Base-by-base conservation (phyloP, 1,139 yeast species). In the Hemisphaericaspora lyxosophila region DNA sequence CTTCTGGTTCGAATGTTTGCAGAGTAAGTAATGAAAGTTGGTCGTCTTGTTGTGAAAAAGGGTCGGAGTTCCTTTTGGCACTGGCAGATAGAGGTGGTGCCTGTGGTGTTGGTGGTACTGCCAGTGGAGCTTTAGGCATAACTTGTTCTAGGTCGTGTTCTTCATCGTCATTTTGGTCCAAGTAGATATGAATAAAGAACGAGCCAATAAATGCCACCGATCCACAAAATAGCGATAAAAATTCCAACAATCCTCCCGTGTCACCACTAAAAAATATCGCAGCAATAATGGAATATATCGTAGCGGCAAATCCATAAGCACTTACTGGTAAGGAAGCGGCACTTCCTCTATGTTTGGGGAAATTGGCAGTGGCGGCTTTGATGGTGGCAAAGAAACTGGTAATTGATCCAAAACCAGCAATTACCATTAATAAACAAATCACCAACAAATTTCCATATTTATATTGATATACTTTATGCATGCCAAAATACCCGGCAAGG, bases 311-410 rank as follows among this genome's bases (percentile, higher is more conserved):
- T 0, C 84, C 85, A 54, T 71, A 79, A 3, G 78, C 62, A 24
- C 83, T 70, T 3, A 78, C 81, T 1, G 85, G 85, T 15, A 75
- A 62, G 1, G 83, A 80, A 4, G 81, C 80, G 4, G 90, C 90
- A 4, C 80, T 70, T 13, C 92, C 92, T 49, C 84, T 67, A 50
- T 82, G 79, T 25, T 73, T 62, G 0, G 90, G 89, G 47, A 83
- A 84, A 53, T 83, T 83, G 3, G 84, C 65, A 15, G 85, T 84
- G 2, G 85, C 76, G 7, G 84, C 81, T 46, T 83, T 84, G 42
- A 84, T 69, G 2, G 87, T 73, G 2, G 89, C 71, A 50, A 79
- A 83, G 54, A 77, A 83, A 3, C 82, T 70, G 3, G 76, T 64
- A 6, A 82, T 77, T 0, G 87, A 80, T 0, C 90, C 88, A 49